Conservation (phyloP, 768 basidiomycete species). For the Punctularia strigosozonata region DNA sequence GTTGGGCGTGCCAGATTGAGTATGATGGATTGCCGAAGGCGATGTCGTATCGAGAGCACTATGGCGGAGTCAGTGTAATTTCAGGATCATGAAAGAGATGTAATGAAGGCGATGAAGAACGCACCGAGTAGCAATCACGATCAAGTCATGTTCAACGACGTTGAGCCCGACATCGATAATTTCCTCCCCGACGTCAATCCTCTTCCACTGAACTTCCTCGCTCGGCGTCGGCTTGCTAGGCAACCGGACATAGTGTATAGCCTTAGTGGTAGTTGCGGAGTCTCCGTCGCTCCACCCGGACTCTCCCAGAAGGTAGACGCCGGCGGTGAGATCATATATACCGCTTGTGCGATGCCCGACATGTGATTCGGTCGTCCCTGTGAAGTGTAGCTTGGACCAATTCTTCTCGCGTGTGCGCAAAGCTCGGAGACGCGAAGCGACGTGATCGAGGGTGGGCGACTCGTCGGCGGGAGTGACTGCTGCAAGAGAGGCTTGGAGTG, state of each 20-base stretch:
- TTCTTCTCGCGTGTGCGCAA: no score
- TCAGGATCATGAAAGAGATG: neutral
- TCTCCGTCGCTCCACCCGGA: neutral
- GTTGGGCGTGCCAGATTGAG: slow-evolving; percentile 1
- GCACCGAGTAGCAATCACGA: slow-evolving; percentile 12
- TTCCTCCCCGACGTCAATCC: slow-evolving; percentile 8
- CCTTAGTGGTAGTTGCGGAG: slow-evolving; percentile 1
- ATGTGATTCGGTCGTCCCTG: no score
- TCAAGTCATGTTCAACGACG: slow-evolving; percentile 13
- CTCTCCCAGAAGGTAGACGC: slow-evolving; percentile 11
- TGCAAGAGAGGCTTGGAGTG: no score
- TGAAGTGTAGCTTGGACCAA: no score
- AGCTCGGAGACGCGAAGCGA: no score
- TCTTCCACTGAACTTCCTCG: slow-evolving; percentile 6
- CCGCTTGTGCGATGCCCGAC: slow-evolving; percentile 10
- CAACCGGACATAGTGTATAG: neutral
- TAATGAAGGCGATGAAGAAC: slow-evolving; percentile 1
- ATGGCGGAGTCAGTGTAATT: neutral
- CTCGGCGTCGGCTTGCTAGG: neutral
- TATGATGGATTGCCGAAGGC: neutral
- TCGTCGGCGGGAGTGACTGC: no score
- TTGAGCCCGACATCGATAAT: slow-evolving; percentile 14
- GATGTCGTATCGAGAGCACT: neutral
- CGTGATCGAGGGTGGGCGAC: no score
- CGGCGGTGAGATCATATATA: slow-evolving; percentile 16